Evolutionary conservation across 176 grass and related monocot species (phyloP).

Genomic region (Avena insularis): DNA sequence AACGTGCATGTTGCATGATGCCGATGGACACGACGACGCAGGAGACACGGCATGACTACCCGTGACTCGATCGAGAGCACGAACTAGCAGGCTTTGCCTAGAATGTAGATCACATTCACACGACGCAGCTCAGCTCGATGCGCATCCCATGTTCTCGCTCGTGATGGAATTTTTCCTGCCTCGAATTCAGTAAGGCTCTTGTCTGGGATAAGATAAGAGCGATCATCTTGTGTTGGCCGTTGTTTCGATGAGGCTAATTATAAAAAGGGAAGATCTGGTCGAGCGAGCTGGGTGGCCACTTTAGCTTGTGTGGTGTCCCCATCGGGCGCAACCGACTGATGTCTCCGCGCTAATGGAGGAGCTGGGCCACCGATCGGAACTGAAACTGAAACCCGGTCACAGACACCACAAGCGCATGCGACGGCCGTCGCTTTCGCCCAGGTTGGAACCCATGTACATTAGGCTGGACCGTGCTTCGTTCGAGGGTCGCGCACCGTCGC

Average conservation of each 20-base stretch:
- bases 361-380: not conserved
- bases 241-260: not conserved
- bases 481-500: constrained; percentile 29
- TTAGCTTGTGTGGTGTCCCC: not conserved
- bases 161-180: constrained; percentile 41
- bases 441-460: constrained; percentile 41
- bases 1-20: constrained; percentile 27
- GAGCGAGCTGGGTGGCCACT: not conserved
- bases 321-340: constrained; percentile 2
- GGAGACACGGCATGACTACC: not conserved
- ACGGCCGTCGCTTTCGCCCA: constrained; percentile 52
- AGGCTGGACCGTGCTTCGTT: not conserved
- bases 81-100: not conserved
- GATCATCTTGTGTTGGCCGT: constrained; percentile 34
- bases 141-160: constrained; percentile 42
- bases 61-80: constrained; percentile 27
- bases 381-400: not conserved
- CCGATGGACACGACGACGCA: constrained; percentile 30
- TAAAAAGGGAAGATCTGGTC: not conserved
- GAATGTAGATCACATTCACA: not conserved
- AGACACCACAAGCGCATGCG: not conserved
- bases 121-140: not conserved
- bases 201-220: not conserved
- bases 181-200: constrained; percentile 11
- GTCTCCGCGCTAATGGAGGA: not conserved